phyloP scores from a whole-genome alignment of 169 alveolate genomes.

The Babesia microti region DNA sequence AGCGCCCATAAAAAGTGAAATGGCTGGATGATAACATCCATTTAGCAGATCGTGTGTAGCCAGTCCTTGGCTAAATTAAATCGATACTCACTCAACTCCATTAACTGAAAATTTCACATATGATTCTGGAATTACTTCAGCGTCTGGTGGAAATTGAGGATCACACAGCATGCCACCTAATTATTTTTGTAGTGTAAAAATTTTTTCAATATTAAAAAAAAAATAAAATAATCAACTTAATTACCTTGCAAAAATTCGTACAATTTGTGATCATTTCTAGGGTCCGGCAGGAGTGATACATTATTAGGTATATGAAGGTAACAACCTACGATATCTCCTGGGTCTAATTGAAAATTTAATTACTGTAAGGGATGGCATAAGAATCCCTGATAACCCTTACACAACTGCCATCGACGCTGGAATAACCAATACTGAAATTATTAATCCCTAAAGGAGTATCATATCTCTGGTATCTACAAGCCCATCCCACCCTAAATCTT shows the following conservation, averaged over 20 bases:
- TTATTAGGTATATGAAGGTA: constrained; percentile 44
- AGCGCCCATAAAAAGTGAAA: constrained; percentile 75
- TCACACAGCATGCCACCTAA: constrained; percentile 68
- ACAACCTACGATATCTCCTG: constrained; percentile 59
- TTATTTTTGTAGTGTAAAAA: not conserved
- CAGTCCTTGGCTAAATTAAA: not conserved
- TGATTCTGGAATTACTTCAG: constrained; percentile 47
- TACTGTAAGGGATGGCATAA: constrained; percentile 30
- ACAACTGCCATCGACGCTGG: constrained; percentile 35
- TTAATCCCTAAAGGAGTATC: constrained; percentile 63
- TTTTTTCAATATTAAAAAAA: not conserved
- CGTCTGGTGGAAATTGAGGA: constrained; percentile 60
- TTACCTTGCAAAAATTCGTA: constrained; percentile 59
- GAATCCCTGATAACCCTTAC: constrained; percentile 6
- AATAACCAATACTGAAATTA: constrained; percentile 43
- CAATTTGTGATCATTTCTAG: constrained; percentile 63
- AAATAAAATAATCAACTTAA: not conserved
- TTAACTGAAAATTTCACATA: constrained; percentile 63
- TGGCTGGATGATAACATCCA: constrained; percentile 72
- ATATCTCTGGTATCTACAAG: constrained; percentile 71
- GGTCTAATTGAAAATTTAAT: constrained; percentile 1
- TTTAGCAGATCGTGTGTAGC: not conserved
- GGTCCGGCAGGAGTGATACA: constrained; percentile 51
- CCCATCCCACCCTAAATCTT: constrained; percentile 67
- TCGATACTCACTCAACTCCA: constrained; percentile 37